A percentile compares a stretch with the other conserved stretches of the same genome.
phyloP scores from a whole-genome alignment of 2,329 filamentous ascomycete species.

The Exophiala sp. region DNA sequence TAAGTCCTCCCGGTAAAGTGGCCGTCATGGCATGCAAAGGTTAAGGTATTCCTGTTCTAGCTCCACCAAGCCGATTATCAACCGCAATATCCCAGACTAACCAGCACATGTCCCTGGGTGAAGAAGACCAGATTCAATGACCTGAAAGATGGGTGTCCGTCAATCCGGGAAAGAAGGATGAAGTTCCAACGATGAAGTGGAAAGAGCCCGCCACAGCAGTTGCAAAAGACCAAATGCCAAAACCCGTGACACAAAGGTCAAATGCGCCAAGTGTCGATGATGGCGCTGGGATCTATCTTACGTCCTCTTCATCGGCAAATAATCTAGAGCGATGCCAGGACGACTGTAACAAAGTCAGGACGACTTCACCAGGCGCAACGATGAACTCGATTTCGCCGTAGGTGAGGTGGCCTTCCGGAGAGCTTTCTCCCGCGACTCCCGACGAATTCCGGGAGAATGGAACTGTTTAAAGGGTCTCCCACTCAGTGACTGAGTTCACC shows the following conservation, averaged over 20 bases:
- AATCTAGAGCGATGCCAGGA: too few relatives aligned
- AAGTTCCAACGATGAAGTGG: background rate
- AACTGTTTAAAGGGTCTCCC: background rate
- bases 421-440: background rate
- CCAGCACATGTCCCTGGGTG: slow-evolving; percentile 17
- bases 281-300: too few relatives aligned
- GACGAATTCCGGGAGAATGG: background rate
- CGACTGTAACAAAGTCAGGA: too few relatives aligned
- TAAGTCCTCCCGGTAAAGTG: slow-evolving; percentile 20
- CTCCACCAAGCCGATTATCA: slow-evolving; percentile 17
- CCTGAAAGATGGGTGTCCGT: background rate
- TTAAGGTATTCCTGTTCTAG: slow-evolving; percentile 10
- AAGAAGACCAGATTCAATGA: background rate
- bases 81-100: slow-evolving; percentile 2
- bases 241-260: too few relatives aligned
- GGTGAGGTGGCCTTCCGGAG: too few relatives aligned
- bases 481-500: background rate
- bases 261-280: too few relatives aligned
- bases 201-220: too few relatives aligned
- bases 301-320: too few relatives aligned
- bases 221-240: too few relatives aligned
- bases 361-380: too few relatives aligned
- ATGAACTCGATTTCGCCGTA: too few relatives aligned
- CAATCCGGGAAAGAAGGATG: background rate
- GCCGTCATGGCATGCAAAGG: slow-evolving; percentile 23